Evolutionary conservation across 1,284 basidiomycete genomes (phyloP), one percentile per base, ranked within the genome.

Genomic region (Heterobasidion occidentale): DNA sequence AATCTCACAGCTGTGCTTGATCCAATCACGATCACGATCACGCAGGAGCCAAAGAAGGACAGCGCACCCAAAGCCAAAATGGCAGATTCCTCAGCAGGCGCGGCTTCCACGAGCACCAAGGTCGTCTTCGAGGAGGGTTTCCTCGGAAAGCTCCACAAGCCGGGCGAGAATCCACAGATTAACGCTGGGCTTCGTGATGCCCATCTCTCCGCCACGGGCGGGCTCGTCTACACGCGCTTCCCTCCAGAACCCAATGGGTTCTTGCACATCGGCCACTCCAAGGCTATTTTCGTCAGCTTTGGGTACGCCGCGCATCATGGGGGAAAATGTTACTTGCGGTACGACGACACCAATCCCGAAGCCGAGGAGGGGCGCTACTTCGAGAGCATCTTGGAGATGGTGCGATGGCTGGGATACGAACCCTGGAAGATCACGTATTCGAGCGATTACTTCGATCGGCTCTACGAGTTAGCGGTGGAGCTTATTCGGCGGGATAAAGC

Each of bases 391-490:
- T 76, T 99, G 65, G 95, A 98, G 73, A 93, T 89, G 61, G 82
- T 99, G 51, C 82, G 95, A 61, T 99, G 97, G 97, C 81, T 99
- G 34, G 97, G 97, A 1, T 99, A 87, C 66, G 95, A 99, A 71
- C 97, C 97, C 6, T 98, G 92, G 91, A 94, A 94, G 73, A 94
- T 99, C 75, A 99, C 97, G 12, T 99, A 99, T 73, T 98, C 96
- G 53, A 96, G 93, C 67, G 97, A 99, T 74, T 94, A 99, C 74
- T 99, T 99, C 71, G 83, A 91, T 61, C 74, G 86, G 67, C 76
- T 99, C 19, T 92, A 96, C 68, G 87, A 89, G 20, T 79, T 98
- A 34, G 96, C 96, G 2, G 80, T 94, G n/a, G 88, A 96, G 68
- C 77, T 99, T 54, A 96, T 95, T 64, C 85, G 86, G 69, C 79